Conservation (phyloP, 805 yeast genomes). For the Ogataea corticis region DNA sequence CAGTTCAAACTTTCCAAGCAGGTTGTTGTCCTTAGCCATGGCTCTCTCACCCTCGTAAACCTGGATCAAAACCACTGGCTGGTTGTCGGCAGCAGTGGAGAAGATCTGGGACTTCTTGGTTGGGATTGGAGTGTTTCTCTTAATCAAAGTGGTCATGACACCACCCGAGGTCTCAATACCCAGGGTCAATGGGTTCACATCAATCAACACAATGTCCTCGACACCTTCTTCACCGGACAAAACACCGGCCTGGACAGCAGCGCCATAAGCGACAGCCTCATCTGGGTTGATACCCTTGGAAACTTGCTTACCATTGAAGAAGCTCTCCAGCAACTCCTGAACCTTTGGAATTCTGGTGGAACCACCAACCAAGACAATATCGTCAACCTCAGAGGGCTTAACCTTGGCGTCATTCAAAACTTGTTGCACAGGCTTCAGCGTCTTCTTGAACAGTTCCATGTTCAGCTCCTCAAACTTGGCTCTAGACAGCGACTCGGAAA, state of each 20-base stretch:
- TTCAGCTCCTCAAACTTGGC: constrained; percentile 98
- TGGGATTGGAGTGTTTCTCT: constrained; percentile 94
- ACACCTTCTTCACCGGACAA: constrained; percentile 94
- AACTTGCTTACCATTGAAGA: constrained; percentile 92
- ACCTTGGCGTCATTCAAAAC: constrained; percentile 92
- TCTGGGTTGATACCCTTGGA: constrained; percentile 98
- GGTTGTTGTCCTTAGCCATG: constrained; percentile 88
- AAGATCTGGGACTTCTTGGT: constrained; percentile 93
- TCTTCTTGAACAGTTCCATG: constrained; percentile 88
- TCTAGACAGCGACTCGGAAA: constrained; percentile 92
- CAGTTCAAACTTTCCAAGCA: constrained; percentile 83
- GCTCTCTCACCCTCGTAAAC: constrained; percentile 97
- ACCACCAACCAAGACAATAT: constrained; percentile 97
- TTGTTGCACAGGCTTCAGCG: constrained; percentile 94
- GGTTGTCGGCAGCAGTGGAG: constrained; percentile 96
- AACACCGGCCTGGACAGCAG: constrained; percentile 99
- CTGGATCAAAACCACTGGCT: constrained; percentile 91
- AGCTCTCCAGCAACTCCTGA: constrained; percentile 87
- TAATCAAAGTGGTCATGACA: constrained; percentile 93
- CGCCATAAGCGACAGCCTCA: constrained; percentile 99
- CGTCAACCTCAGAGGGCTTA: constrained; percentile 84
- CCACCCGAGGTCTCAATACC: constrained; percentile 99
- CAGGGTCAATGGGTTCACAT: constrained; percentile 89
- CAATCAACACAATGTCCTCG: constrained; percentile 84
- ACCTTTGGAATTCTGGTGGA: constrained; percentile 99